Conservation (phyloP, 1,139 yeast genomes). For the Zygosaccharomyces pseudobailii region DNA sequence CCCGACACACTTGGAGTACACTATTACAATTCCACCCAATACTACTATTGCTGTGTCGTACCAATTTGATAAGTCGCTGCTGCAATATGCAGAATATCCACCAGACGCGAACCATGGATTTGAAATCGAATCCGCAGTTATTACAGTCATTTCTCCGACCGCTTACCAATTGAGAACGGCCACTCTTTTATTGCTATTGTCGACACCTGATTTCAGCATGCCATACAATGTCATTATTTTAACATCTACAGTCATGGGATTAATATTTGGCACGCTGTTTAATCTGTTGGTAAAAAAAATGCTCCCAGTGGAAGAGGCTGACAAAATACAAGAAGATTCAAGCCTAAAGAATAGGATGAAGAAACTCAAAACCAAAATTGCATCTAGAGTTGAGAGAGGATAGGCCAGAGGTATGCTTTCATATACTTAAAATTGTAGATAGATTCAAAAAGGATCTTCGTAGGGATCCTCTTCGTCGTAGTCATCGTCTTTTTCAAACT, state of each 20-base stretch:
- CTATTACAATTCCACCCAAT: constrained; percentile 57
- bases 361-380: constrained; percentile 9
- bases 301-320: constrained; percentile 74
- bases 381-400: constrained; percentile 9
- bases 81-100: constrained; percentile 87
- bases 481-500: constrained; percentile 78
- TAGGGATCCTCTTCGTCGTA: constrained; percentile 97
- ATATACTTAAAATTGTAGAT: constrained; percentile 4
- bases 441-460: constrained; percentile 77
- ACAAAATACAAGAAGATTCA: constrained; percentile 27
- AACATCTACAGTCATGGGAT: constrained; percentile 89
- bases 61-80: constrained; percentile 80
- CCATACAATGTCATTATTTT: constrained; percentile 95
- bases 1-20: constrained; percentile 79
- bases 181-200: constrained; percentile 75
- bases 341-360: constrained; percentile 19
- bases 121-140: constrained; percentile 84
- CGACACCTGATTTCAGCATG: constrained; percentile 99
- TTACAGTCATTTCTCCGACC: constrained; percentile 46
- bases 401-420: background rate
- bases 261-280: constrained; percentile 83
- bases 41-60: constrained; percentile 62
- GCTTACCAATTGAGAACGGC: constrained; percentile 71
- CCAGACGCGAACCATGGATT: constrained; percentile 99
- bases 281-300: constrained; percentile 72